A percentile compares a stretch with the other conserved stretches of the same genome.
Conservation (phyloP, 208 protist genomes). For the Trypanosoma vivax region DNA sequence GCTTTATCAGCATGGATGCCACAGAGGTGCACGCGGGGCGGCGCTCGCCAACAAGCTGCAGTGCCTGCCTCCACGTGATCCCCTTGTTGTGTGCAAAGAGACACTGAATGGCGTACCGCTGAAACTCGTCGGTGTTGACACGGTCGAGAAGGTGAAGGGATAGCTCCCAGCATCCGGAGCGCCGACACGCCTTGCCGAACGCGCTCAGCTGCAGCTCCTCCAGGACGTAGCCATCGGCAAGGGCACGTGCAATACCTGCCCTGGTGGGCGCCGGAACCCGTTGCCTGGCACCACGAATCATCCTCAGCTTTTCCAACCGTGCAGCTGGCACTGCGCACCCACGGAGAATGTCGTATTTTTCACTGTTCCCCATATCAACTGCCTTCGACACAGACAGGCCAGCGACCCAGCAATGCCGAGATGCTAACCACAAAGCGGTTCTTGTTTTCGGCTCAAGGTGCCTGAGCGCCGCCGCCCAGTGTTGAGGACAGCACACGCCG, state of each 20-base stretch:
- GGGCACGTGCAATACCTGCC: conserved; percentile 25
- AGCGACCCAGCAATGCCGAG: conserved; percentile 38
- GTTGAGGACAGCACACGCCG: conserved; percentile 35
- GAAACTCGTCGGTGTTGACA: conserved; percentile 47
- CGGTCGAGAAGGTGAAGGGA: conserved; percentile 46
- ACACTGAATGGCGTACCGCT: conserved; percentile 31
- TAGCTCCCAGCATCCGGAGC: conserved; percentile 36
- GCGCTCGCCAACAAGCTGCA: conserved; percentile 7
- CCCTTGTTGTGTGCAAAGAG: conserved; percentile 19
- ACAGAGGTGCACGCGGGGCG: conserved; percentile 12
- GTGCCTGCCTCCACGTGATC: conserved; percentile 1
- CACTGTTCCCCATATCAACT: conserved; percentile 1
- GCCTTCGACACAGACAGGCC: conserved; percentile 17
- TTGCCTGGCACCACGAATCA: conserved; percentile 8
- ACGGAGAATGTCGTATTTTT: conserved; percentile 31
- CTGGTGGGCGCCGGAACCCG: conserved; percentile 14
- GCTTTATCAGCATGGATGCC: conserved; percentile 16
- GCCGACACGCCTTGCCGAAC: conserved; percentile 35
- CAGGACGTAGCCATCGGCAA: conserved; percentile 43
- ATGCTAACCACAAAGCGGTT: conserved; percentile 39
- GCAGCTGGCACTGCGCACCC: conserved; percentile 22
- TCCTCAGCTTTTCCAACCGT: conserved; percentile 14
- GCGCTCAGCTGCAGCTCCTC: conserved; percentile 64
- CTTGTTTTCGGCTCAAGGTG: conserved; percentile 11
- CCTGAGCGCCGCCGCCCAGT: conserved; percentile 35